These are phyloP conservation scores for Hyaloscypha finlandica DNA, from an alignment of 495 filamentous ascomycete species.

Conservation along the genomic window DNA sequence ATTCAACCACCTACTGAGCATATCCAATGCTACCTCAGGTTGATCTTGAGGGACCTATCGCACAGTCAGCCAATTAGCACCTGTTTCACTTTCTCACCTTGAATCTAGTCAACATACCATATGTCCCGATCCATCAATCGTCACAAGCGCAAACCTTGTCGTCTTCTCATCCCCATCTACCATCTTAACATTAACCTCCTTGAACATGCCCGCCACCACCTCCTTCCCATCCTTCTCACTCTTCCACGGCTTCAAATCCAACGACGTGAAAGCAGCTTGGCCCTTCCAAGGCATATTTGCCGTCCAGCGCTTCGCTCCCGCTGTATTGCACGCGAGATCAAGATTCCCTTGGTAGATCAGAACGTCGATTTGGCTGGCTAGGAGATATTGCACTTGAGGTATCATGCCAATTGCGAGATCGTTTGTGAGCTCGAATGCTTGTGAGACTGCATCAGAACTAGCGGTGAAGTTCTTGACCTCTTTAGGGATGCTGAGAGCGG, in stretches of 20 bases:
- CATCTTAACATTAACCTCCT: slow-evolving; percentile 22
- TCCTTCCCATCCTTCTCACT: slow-evolving; percentile 28
- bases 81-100: not conserved
- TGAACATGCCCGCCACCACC: slow-evolving; percentile 17
- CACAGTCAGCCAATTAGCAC: not conserved
- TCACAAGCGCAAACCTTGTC: slow-evolving; percentile 25
- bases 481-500: slow-evolving; percentile 29
- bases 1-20: slow-evolving; percentile 40
- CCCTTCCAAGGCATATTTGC: slow-evolving; percentile 46
- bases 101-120: slow-evolving; percentile 7
- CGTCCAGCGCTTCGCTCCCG: slow-evolving; percentile 45
- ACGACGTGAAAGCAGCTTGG: slow-evolving; percentile 43
- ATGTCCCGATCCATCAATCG: slow-evolving; percentile 24
- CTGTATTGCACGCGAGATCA: slow-evolving; percentile 49
- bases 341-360: slow-evolving; percentile 51
- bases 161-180: slow-evolving; percentile 19
- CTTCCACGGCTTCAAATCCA: slow-evolving; percentile 40
- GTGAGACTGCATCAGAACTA: slow-evolving; percentile 26
- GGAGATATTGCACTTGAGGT: slow-evolving; percentile 39
- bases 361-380: slow-evolving; percentile 40
- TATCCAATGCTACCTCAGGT: slow-evolving; percentile 40
- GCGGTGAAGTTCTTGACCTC: slow-evolving; percentile 21
- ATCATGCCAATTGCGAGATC: slow-evolving; percentile 29
- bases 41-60: slow-evolving; percentile 40
- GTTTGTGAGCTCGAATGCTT: slow-evolving; percentile 36